These are phyloP conservation scores for Debaryomyces maramus DNA, from an alignment of 805 yeast species.

Conservation along the genomic window DNA sequence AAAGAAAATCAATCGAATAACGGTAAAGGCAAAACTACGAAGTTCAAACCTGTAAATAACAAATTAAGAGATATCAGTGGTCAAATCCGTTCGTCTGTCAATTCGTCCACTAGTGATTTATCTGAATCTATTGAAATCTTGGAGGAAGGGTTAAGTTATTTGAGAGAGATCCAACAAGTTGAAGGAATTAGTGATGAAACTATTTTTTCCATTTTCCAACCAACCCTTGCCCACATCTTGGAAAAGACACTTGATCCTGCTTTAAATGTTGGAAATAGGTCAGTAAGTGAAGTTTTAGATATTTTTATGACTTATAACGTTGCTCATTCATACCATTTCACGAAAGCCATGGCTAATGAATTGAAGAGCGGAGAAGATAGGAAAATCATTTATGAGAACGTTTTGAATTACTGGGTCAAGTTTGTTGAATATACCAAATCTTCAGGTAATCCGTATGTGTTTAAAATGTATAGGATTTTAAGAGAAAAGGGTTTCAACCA, in stretches of 20 bases:
- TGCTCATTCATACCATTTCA: constrained; percentile 36
- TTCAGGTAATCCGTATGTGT: constrained; percentile 6
- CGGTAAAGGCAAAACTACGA: constrained; percentile 2
- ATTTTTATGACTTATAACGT: constrained; percentile 27
- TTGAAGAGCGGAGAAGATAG: constrained; percentile 15
- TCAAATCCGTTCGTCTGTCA: constrained; percentile 30
- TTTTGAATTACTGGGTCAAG: constrained; percentile 35
- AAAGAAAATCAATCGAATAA: constrained; percentile 1
- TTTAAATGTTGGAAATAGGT: constrained; percentile 9
- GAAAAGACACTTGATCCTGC: constrained; percentile 17
- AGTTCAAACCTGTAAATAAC: constrained; percentile 17
- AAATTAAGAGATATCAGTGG: constrained; percentile 35
- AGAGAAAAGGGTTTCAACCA: constrained; percentile 7
- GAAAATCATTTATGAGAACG: constrained; percentile 19
- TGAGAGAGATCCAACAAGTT: constrained; percentile 35
- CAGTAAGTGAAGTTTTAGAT: constrained; percentile 25
- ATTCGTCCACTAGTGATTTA: constrained; percentile 17
- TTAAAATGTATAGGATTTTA: constrained; percentile 7
- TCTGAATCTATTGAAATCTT: constrained; percentile 36
- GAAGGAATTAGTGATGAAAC: constrained; percentile 30
- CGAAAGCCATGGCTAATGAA: constrained; percentile 18
- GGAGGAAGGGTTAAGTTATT: constrained; percentile 41
- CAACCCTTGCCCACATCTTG: constrained; percentile 22
- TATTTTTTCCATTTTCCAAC: constrained; percentile 28
- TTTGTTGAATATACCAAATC: constrained; percentile 26